These are phyloP conservation scores for Ogataea dorogensis DNA, from an alignment of 805 yeast species.

Conservation along the genomic window DNA sequence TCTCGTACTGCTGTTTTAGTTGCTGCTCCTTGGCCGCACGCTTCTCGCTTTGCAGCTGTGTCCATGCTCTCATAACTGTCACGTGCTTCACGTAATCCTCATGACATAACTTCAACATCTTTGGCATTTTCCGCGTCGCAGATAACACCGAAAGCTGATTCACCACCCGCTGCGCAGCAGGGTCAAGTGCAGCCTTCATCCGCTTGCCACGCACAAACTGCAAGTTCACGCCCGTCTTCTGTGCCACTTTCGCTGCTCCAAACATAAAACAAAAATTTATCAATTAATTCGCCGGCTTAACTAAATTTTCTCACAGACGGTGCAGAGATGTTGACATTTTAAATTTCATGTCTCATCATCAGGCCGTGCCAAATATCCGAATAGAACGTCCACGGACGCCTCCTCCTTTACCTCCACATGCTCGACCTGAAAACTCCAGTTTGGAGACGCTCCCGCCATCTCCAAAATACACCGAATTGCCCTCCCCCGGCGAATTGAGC, in stretches of 20 bases:
- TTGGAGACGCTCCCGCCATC: constrained; percentile 29
- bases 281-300: constrained; percentile 2
- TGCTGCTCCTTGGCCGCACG: constrained; percentile 41
- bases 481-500: constrained; percentile 28
- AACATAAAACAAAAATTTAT: constrained; percentile 2
- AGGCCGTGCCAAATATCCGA: constrained; percentile 7
- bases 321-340: constrained; percentile 4
- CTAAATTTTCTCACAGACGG: constrained; percentile 2
- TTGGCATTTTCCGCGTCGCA: constrained; percentile 87
- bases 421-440: constrained; percentile 5
- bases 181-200: constrained; percentile 30
- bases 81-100: constrained; percentile 87
- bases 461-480: constrained; percentile 29
- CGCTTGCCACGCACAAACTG: constrained; percentile 44
- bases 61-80: constrained; percentile 83
- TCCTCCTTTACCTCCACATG: constrained; percentile 23
- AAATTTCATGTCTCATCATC: constrained; percentile 7
- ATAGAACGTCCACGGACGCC: constrained; percentile 11
- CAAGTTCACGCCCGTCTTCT: constrained; percentile 28
- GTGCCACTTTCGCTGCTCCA: constrained; percentile 10
- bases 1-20: constrained; percentile 58
- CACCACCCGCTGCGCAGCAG: constrained; percentile 31
- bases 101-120: constrained; percentile 63
- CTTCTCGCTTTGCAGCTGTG: constrained; percentile 52
- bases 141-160: constrained; percentile 76